Evolutionary conservation across 1,139 yeast genomes (phyloP).

Genomic region (Torulaspora pretoriensis): DNA sequence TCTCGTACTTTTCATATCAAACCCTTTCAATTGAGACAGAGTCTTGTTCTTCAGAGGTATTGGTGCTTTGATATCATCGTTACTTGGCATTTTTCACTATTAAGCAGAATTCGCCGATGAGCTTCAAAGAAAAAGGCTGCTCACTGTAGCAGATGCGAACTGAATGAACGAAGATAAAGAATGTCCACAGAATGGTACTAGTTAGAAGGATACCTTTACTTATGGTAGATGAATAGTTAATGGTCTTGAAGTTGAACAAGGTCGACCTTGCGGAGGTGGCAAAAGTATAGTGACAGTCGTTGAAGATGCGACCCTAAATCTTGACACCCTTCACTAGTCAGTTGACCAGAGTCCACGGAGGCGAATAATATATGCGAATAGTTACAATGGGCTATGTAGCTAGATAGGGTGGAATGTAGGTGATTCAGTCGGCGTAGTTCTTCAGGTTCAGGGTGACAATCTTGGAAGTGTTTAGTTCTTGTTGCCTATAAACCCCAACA

Average conservation of each 20-base stretch:
- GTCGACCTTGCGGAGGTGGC: conserved; percentile 6
- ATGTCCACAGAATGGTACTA: not conserved
- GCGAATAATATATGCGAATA: not conserved
- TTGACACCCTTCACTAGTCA: conserved; percentile 1
- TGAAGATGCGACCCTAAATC: conserved; percentile 10
- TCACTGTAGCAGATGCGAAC: not conserved
- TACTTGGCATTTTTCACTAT: conserved; percentile 16
- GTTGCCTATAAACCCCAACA: conserved; percentile 92
- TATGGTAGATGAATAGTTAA: not conserved
- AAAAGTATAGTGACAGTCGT: conserved; percentile 4
- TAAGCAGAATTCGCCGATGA: conserved; percentile 1
- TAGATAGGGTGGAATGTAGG: not conserved
- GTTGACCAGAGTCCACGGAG: not conserved
- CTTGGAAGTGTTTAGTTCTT: conserved; percentile 66
- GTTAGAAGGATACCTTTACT: too few relatives aligned
- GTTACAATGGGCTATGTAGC: not conserved
- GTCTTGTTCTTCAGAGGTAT: conserved; percentile 25
- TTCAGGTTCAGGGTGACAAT: conserved; percentile 72
- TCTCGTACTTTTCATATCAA: conserved; percentile 18
- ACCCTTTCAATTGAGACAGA: conserved; percentile 16
- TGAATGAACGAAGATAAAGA: not conserved
- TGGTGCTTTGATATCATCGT: conserved; percentile 26
- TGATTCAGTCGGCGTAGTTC: conserved; percentile 46
- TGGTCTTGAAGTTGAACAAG: not conserved
- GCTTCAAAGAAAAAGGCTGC: conserved; percentile 3